A percentile compares a stretch with the other conserved stretches of the same genome.
These are phyloP conservation scores for Talinum fruticosum DNA, from an alignment of 148 eudicot species.

Conservation along the genomic window DNA sequence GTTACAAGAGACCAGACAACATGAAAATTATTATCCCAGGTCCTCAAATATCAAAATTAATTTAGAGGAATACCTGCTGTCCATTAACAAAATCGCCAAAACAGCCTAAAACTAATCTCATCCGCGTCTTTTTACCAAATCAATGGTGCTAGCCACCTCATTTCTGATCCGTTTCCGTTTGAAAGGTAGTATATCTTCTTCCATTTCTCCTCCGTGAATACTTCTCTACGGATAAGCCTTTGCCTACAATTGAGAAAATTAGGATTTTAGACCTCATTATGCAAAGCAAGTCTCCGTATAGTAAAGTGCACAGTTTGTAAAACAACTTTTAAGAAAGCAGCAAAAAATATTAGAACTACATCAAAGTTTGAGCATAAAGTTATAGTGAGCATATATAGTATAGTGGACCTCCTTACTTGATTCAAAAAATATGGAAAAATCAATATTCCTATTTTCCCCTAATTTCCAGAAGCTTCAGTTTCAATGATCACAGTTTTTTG, in stretches of 20 bases:
- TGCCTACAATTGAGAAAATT: conserved; percentile 49
- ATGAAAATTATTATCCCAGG: not conserved
- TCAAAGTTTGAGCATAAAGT: not conserved
- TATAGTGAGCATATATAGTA: no score
- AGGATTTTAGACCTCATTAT: not conserved
- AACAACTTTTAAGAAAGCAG: not conserved
- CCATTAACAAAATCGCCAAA: not conserved
- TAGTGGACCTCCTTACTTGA: no score
- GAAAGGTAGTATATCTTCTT: conserved; percentile 83
- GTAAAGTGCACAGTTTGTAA: not conserved
- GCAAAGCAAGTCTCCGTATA: no score
- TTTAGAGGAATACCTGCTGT: not conserved
- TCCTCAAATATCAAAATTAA: no score
- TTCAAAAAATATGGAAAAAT: no score
- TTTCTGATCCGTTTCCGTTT: conserved; percentile 92
- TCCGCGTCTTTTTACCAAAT: conserved; percentile 51
- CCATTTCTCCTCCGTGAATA: conserved; percentile 91
- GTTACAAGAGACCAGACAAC: not conserved
- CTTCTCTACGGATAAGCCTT: conserved; percentile 76
- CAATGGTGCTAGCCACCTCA: conserved; percentile 83
- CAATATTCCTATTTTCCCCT: not conserved
- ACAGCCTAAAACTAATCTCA: not conserved
- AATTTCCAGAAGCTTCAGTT: not conserved
- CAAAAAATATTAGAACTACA: no score
- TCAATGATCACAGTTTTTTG: not conserved